Conservation (phyloP, 2,329 filamentous ascomycete species). For the Pyrenophora graminea region DNA sequence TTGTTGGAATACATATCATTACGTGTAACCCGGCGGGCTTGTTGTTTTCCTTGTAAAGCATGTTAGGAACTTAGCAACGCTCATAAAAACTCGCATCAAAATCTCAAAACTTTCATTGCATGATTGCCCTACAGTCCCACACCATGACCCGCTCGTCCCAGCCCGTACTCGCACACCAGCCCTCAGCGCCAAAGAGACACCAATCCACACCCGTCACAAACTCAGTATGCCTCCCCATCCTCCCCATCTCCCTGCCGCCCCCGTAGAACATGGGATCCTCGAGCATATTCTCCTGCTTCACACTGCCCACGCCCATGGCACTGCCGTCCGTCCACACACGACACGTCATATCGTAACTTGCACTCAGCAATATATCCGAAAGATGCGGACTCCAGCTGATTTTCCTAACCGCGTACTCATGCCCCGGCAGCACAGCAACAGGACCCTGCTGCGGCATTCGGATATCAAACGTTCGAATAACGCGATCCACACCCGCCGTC, state of each 20-base stretch:
- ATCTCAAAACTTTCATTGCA: conserved; percentile 44
- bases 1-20: too few species aligned
- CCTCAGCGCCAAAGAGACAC: conserved; percentile 93
- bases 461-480: conserved; percentile 89
- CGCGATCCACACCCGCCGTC: conserved; percentile 83
- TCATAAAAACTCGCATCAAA: too few species aligned
- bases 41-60: background rate
- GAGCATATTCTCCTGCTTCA: conserved; percentile 41
- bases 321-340: conserved; percentile 89
- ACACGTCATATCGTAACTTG: conserved; percentile 98
- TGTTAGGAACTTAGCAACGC: too few species aligned
- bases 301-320: conserved; percentile 48
- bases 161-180: conserved; percentile 91
- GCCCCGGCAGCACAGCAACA: conserved; percentile 74
- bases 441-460: conserved; percentile 75
- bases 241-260: conserved; percentile 73
- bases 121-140: conserved; percentile 80
- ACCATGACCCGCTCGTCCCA: conserved; percentile 93
- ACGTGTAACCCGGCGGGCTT: too few species aligned
- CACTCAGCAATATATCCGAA: conserved; percentile 82
- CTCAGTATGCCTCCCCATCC: conserved; percentile 93
- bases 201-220: conserved; percentile 97
- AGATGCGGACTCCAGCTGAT: conserved; percentile 92
- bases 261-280: conserved; percentile 47
- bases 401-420: conserved; percentile 87